phyloP scores from a whole-genome alignment of 2,329 filamentous ascomycete species.

The Lithohypha guttulata region DNA sequence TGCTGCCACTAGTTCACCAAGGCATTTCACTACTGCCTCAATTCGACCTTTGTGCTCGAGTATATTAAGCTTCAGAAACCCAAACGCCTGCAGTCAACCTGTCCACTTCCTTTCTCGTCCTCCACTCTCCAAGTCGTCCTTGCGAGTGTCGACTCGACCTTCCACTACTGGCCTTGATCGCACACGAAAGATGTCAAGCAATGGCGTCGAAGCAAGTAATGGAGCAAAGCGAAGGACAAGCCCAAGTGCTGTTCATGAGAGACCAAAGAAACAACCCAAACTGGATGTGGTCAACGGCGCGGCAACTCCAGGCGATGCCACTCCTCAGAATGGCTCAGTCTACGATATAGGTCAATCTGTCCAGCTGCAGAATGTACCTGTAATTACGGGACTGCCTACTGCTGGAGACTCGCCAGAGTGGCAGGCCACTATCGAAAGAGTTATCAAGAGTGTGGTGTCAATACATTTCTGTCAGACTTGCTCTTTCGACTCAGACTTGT shows the following conservation, averaged over 20 bases:
- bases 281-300: constrained; percentile 31
- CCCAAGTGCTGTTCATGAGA: constrained; percentile 38
- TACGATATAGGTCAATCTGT: constrained; percentile 33
- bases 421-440: constrained; percentile 89
- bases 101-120: too few relatives aligned
- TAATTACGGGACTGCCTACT: constrained; percentile 38
- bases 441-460: constrained; percentile 93
- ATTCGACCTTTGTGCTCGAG: too few relatives aligned
- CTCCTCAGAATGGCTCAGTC: constrained; percentile 34
- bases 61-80: too few relatives aligned
- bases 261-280: constrained; percentile 46
- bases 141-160: background rate
- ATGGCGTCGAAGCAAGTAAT: constrained; percentile 34
- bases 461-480: constrained; percentile 98
- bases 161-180: background rate
- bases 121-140: constrained; percentile 7
- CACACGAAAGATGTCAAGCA: constrained; percentile 36
- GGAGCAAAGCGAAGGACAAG: constrained; percentile 47
- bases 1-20: too few relatives aligned
- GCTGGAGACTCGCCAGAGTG: constrained; percentile 66
- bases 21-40: too few relatives aligned
- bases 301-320: constrained; percentile 31
- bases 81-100: too few relatives aligned
- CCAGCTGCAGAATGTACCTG: constrained; percentile 35
- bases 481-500: constrained; percentile 94